Evolutionary conservation across 2,329 filamentous ascomycete species (phyloP), one percentile per base, ranked within the genome.

Genomic region (Microdochium bolleyi): DNA sequence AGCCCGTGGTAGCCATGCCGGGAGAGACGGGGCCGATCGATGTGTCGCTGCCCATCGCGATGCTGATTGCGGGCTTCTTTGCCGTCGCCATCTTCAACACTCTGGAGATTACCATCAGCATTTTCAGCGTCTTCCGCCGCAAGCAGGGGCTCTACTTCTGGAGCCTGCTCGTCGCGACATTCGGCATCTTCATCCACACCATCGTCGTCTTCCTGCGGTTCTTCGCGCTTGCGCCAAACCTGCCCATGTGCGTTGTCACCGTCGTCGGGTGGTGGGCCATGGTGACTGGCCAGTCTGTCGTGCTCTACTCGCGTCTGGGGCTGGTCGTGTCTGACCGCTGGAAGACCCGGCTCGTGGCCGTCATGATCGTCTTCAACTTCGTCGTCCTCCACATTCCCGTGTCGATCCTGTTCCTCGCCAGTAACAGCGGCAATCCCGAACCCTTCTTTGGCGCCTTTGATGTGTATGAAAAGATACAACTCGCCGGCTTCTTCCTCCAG

Each of bases 311-410:
- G 30, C 30, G 30, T 34, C 30, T 34, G 30, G 30, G 30, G 30
- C 30, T 34, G 30, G 30, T 34, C 30, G 30, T 34, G 30, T 34
- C 30, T 34, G 30, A 34, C 30, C 30, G 30, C 30, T 34, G 30
- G 30, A 34, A 34, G 30, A 34, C 14, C 30, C 30, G 30, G 30
- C 30, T 34, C 30, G 30, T 34, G 30, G 30, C 30, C 30, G 30
- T 14, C 30, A 34, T 34, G 30, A 34, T 34, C 30, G 69, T 72
- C 19, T 53, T 84, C 41, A 56, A 82, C 48, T 63, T 82, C 14
- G 76, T 83, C 54, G 62, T 79, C 0, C 77, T 78, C 0, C 77
- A 73, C 1, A 78, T 67, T 16, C 70, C 73, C 49, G 66, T 77
- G 48, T 82, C 71, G 27, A 82, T 70, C 58, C 79, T 61, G 53